Evolutionary conservation across 1,284 basidiomycete genomes (phyloP), one percentile per base, ranked within the genome.

Genomic region (Rhodotorula sp.): DNA sequence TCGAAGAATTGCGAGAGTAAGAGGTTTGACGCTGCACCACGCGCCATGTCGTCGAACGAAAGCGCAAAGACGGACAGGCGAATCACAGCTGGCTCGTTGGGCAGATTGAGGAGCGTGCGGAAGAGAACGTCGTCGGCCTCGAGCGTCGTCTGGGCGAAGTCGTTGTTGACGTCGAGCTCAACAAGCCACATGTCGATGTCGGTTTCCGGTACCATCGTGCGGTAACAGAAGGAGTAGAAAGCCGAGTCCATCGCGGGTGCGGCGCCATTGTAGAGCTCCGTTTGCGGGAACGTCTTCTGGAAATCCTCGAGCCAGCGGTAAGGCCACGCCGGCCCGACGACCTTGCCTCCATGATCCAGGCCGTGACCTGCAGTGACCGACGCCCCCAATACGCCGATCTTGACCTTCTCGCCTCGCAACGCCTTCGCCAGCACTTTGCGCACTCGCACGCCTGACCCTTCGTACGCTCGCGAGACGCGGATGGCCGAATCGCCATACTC

Each of bases 401-500:
- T 54, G 45, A 77, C 62, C 25, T 55, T 21, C 52, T 75, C 67
- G 7, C 74, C 74, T 23, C 65, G n/a, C 41, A 69, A 42, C 14
- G 72, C 74, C 50, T 76, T 77, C 61, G 61, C 61, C 34, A 77
- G 50, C 42, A 77, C 23, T 41, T 60, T 52, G 53, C 70, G 61
- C 7, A 76, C 68, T 5, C 76, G 56, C 3, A 53, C 41, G 4
- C 75, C 75, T 13, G 64, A 66, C 3, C 76, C 76, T 34, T 72
- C 70, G 52, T 69, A 77, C n/a, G 62, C 65, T 16, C 74, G 16
- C 25, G 71, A 74, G 1, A 74, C 57, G 9, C 66, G 44, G 46
- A 77, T 64, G 17, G 73, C 71, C 45, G 66, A 66, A n/a, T 59
- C 48, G 46, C 75, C 75, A 53, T 77, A 77, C n/a, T 76, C 58